Percentiles rank a stretch among this genome's conserved stretches.
phyloP scores from a whole-genome alignment of 1,284 basidiomycete genomes.

The Cerrena zonata region DNA sequence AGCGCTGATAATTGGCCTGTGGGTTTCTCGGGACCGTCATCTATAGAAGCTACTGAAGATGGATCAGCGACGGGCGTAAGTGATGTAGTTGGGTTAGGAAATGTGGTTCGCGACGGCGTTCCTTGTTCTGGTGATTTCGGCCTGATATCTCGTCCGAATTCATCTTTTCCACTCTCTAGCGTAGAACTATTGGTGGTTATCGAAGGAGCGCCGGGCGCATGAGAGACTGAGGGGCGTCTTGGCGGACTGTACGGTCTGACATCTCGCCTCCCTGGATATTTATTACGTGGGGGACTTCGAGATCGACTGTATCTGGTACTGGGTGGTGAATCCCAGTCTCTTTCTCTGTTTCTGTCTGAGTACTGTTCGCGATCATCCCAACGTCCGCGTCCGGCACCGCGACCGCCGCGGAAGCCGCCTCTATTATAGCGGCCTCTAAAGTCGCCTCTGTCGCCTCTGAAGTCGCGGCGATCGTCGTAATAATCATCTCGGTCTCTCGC shows the following conservation, averaged over 20 bases:
- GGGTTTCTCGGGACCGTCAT: constrained; percentile 3
- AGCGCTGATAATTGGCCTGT: not conserved
- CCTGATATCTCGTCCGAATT: constrained; percentile 76
- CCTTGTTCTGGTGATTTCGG: constrained; percentile 32
- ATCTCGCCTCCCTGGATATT: constrained; percentile 41
- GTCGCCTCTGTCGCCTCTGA: constrained; percentile 40
- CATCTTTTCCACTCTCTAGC: constrained; percentile 51
- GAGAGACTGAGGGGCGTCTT: constrained; percentile 31
- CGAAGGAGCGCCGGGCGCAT: constrained; percentile 14
- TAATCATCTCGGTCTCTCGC: constrained; percentile 34
- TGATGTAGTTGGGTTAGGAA: constrained; percentile 4
- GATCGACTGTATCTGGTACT: constrained; percentile 58
- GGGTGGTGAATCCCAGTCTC: constrained; percentile 33
- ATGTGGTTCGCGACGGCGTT: constrained; percentile 12
- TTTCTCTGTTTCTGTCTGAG: constrained; percentile 45
- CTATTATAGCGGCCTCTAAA: constrained; percentile 40
- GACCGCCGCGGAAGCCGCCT: constrained; percentile 40
- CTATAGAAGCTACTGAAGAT: constrained; percentile 6
- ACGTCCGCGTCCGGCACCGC: constrained; percentile 39
- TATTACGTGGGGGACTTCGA: constrained; percentile 55
- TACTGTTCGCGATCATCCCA: constrained; percentile 37
- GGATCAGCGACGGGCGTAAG: constrained; percentile 5
- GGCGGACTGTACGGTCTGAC: constrained; percentile 55
- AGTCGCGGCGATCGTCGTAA: constrained; percentile 42
- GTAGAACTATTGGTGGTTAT: constrained; percentile 8